Evolutionary conservation across 139 green algal genomes (phyloP).

Genomic region (Chlamydomonas schloesseri): DNA sequence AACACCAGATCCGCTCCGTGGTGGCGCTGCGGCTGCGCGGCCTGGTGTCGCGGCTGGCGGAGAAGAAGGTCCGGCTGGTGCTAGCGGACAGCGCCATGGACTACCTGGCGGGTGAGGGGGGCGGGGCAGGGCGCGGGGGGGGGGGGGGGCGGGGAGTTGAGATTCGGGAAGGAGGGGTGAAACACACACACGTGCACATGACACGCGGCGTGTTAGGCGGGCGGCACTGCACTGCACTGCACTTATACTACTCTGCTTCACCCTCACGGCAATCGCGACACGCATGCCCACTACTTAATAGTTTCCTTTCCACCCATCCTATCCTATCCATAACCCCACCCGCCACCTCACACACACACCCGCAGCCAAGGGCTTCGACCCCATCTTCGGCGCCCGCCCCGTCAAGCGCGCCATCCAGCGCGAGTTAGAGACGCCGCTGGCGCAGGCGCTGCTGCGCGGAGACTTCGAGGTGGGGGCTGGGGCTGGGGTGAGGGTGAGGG

Average conservation of each 20-base stretch:
- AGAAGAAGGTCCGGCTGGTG: constrained; percentile 91
- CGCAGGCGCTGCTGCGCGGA: constrained; percentile 65
- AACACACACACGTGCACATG: too few species aligned
- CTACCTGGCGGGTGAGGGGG: constrained; percentile 23
- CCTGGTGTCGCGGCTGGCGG: constrained; percentile 76
- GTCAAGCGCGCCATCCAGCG: constrained; percentile 97
- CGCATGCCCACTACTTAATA: too few species aligned
- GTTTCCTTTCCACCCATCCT: too few species aligned
- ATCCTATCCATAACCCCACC: too few species aligned
- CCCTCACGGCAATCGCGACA: too few species aligned
- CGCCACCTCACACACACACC: too few species aligned
- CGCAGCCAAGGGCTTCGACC: constrained; percentile 88
- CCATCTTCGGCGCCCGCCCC: constrained; percentile 93
- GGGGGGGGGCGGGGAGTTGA: not conserved
- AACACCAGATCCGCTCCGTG: constrained; percentile 84
- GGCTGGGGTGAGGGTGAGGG: not conserved
- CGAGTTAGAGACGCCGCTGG: constrained; percentile 94
- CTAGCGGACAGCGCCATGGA: constrained; percentile 27
- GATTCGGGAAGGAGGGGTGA: not conserved
- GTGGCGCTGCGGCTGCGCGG: constrained; percentile 68
- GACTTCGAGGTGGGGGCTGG: constrained; percentile 59
- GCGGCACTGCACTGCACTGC: not conserved
- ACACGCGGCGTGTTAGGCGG: not conserved
- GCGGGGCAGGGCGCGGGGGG: not conserved
- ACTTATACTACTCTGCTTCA: too few species aligned